These are phyloP conservation scores for Claviceps paspali DNA, from an alignment of 2,329 filamentous ascomycete species.

Conservation along the genomic window DNA sequence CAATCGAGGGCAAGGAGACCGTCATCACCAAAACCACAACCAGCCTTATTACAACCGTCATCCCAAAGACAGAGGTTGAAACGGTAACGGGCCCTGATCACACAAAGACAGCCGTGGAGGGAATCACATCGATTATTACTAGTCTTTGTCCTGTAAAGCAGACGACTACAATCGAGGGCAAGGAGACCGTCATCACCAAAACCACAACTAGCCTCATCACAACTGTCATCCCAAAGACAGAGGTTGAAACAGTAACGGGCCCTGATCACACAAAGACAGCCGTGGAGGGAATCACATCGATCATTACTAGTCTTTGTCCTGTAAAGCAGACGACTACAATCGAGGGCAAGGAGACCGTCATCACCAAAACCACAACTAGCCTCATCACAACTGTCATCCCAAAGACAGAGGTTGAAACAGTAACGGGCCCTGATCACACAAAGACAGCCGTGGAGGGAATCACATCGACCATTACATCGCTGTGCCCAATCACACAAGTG, in stretches of 20 bases:
- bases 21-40: constrained; percentile 12
- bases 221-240: constrained; percentile 14
- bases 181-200: constrained; percentile 10
- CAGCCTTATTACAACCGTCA: constrained; percentile 14
- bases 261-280: too few relatives aligned
- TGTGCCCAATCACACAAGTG: too few relatives aligned
- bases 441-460: too few relatives aligned
- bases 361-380: too few relatives aligned
- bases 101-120: constrained; percentile 18
- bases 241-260: constrained; percentile 15
- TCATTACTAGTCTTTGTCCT: too few relatives aligned
- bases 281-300: too few relatives aligned
- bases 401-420: too few relatives aligned
- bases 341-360: too few relatives aligned
- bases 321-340: too few relatives aligned
- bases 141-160: constrained; percentile 25
- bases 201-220: constrained; percentile 12
- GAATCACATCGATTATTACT: constrained; percentile 26
- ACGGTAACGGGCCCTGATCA: constrained; percentile 17
- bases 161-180: constrained; percentile 15
- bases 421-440: too few relatives aligned
- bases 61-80: constrained; percentile 15
- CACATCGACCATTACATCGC: too few relatives aligned
- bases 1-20: constrained; percentile 6
- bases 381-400: too few relatives aligned